Percentiles rank a stretch among this genome's conserved stretches.
phyloP scores from a whole-genome alignment of 2,329 filamentous ascomycete genomes.

The Fusarium albidum region DNA sequence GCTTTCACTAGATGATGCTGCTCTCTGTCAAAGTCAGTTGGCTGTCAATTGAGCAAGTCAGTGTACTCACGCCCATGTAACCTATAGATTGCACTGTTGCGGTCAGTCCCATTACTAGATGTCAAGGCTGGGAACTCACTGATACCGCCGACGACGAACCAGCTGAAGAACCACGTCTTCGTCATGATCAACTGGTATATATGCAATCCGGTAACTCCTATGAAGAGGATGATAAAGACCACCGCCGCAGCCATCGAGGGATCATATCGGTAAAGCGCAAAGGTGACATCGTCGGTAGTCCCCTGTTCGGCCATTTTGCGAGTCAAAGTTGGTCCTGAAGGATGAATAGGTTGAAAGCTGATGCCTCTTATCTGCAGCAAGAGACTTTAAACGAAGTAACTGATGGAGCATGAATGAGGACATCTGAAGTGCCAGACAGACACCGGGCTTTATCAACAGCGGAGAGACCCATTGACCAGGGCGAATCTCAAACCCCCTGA shows the following conservation, averaged over 20 bases:
- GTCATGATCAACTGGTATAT: constrained; percentile 47
- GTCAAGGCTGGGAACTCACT: constrained; percentile 43
- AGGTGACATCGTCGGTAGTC: neutral
- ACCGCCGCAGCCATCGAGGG: constrained; percentile 52
- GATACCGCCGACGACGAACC: constrained; percentile 56
- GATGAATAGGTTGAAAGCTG: neutral
- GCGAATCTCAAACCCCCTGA: too few species aligned
- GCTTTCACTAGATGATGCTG: constrained; percentile 48
- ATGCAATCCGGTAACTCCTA: constrained; percentile 47
- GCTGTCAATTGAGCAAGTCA: constrained; percentile 30
- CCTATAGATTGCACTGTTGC: neutral
- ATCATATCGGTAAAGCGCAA: constrained; percentile 52
- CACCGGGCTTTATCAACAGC: too few species aligned
- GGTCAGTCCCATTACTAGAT: neutral
- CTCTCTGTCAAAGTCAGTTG: constrained; percentile 49
- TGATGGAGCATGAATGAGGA: too few species aligned
- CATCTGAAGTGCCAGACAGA: too few species aligned
- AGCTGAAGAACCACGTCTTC: constrained; percentile 58
- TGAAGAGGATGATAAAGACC: constrained; percentile 50
- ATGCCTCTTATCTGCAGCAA: too few species aligned
- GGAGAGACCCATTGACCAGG: too few species aligned
- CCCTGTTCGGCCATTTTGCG: neutral
- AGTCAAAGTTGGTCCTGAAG: neutral
- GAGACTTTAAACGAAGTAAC: too few species aligned
- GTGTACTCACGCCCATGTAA: neutral